Conservation (phyloP, 306 rosid species). For the Macrotyloma uniflorum region DNA sequence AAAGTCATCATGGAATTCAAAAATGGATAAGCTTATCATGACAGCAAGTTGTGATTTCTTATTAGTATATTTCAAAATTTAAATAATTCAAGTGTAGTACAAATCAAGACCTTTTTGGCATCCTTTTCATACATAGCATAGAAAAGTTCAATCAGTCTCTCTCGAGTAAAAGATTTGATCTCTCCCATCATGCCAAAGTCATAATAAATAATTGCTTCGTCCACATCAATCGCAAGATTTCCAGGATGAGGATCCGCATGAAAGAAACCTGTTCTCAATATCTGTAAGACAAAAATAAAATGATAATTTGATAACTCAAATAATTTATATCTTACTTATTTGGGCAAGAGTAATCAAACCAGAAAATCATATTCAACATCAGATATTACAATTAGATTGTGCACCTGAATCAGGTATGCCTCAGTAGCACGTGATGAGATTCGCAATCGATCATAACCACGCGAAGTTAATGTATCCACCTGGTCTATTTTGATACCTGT, state of each 20-base stretch:
- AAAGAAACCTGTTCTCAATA: slow-evolving; percentile 84
- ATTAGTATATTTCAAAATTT: neutral
- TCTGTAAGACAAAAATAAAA: slow-evolving; percentile 45
- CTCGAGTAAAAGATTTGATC: slow-evolving; percentile 82
- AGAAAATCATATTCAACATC: slow-evolving; percentile 21
- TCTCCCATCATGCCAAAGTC: slow-evolving; percentile 98
- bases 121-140: slow-evolving; percentile 82
- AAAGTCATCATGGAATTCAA: neutral
- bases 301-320: slow-evolving; percentile 9
- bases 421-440: slow-evolving; percentile 80
- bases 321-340: neutral
- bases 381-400: neutral
- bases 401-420: slow-evolving; percentile 86
- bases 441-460: slow-evolving; percentile 62
- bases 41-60: neutral
- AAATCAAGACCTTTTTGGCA: slow-evolving; percentile 69
- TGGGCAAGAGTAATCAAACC: neutral
- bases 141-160: slow-evolving; percentile 84
- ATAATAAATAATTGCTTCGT: slow-evolving; percentile 78
- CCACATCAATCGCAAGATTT: slow-evolving; percentile 79
- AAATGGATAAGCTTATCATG: neutral
- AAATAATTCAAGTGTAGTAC: neutral
- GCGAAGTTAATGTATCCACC: slow-evolving; percentile 56
- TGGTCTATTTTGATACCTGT: slow-evolving; percentile 75
- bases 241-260: slow-evolving; percentile 97